phyloP scores from a whole-genome alignment of 257 asterid species.

The Solanum bukasovii region DNA sequence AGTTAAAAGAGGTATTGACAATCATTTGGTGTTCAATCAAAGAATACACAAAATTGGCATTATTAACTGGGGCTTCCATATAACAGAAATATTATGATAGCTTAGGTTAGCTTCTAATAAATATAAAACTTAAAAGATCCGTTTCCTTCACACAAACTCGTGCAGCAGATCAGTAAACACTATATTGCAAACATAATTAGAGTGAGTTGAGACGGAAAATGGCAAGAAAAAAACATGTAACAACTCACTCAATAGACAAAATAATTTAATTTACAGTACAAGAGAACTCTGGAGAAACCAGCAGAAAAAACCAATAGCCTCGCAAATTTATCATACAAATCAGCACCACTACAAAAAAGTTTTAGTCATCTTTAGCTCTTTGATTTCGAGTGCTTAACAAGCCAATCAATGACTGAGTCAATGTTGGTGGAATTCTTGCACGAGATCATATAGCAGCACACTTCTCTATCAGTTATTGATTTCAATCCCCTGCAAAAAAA shows the following conservation, averaged over 20 bases:
- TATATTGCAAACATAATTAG: neutral
- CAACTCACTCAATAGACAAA: constrained; percentile 4
- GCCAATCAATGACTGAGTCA: constrained; percentile 95
- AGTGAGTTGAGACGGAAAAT: neutral
- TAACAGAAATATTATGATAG: neutral
- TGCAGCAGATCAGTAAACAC: neutral
- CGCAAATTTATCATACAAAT: constrained; percentile 17
- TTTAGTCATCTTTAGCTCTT: constrained; percentile 42
- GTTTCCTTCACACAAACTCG: neutral
- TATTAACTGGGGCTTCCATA: neutral
- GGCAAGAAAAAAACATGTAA: neutral
- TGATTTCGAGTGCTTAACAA: constrained; percentile 86
- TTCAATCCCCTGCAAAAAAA: constrained; percentile 63
- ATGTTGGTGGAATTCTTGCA: constrained; percentile 95
- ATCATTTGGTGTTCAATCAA: neutral
- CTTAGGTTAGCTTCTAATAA: neutral
- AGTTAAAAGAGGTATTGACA: neutral
- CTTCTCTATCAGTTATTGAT: constrained; percentile 81
- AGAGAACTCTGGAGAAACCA: neutral
- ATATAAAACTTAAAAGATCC: neutral
- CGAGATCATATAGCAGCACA: constrained; percentile 96
- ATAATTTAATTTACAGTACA: constrained; percentile 10
- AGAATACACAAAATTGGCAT: neutral
- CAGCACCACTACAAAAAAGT: neutral
- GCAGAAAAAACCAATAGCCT: neutral